Evolutionary conservation across 768 basidiomycete genomes (phyloP), one percentile per base, ranked within the genome.

Genomic region (Russula brevipes): DNA sequence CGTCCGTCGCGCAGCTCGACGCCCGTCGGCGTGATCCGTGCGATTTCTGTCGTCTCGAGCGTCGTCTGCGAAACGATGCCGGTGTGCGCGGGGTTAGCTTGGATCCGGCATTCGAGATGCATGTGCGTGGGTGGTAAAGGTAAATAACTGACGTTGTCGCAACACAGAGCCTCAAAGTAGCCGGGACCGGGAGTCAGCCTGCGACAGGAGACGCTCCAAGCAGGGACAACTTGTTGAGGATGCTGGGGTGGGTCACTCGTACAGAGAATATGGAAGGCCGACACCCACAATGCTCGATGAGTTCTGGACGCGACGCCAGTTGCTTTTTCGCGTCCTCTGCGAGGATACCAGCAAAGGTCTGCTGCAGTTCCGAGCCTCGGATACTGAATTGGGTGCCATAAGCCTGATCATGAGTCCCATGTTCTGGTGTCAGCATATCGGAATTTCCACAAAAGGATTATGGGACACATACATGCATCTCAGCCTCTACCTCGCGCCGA

Each of bases 101-200:
- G 14, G 60, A 44, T 14, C 5, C 42, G 5, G 14, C 11, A 11
- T 24, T 24, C 1, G 24, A 24, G 24, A 24, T 24, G 24, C 24
- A 24, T 24, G 24, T 24, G 1, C 24, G 24, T 24, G 10, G 16
- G 14, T 44, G 42, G 42, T 24, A 24, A 24, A 24, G 14, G 42
- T 44, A 14, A 47, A 24, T 6, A 30, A 47, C 73, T 39, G 62
- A 84, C 86, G 68, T 87, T 87, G 65, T 83, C 81, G 72, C 81
- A 78, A 62, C 81, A 83, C 2, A 88, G 73, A 0, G 86, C 83
- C 66, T 87, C 85, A 38, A 88, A 77, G 69, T 85, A 88, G 6
- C 86, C 85, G 10, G 84, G 84, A 0, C 85, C 86, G 1, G 85
- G 84, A 0, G 87, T 88, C 53, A 87, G 72, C n/a, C 86, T 77